A percentile compares a stretch with the other conserved stretches of the same genome.
Conservation (phyloP, 345 rosid species). For the Aethionema arabicum region DNA sequence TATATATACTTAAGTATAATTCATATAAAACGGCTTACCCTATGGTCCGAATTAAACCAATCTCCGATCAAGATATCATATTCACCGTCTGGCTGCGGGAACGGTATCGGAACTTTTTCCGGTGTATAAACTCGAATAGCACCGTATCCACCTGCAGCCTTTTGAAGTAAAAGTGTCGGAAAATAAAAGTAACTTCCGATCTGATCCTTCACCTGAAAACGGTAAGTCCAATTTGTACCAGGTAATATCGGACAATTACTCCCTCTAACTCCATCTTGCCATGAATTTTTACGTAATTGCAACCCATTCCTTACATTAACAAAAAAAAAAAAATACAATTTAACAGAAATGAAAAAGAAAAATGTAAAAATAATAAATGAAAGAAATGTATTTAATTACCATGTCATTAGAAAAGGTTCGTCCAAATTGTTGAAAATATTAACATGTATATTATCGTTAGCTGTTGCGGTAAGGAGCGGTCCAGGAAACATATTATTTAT, state of each 20-base stretch:
- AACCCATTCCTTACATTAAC: conserved; percentile 56
- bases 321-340: not conserved
- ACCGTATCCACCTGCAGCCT: conserved; percentile 78
- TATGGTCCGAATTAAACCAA: conserved; percentile 53
- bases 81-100: conserved; percentile 54
- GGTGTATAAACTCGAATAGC: conserved; percentile 56
- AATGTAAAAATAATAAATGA: not conserved
- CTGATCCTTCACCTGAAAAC: conserved; percentile 71
- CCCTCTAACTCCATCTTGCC: conserved; percentile 84
- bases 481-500: conserved; percentile 72
- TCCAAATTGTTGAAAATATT: conserved; percentile 55
- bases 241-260: conserved; percentile 77
- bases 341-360: not conserved
- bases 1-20: not conserved
- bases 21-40: conserved; percentile 30
- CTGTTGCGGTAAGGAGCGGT: conserved; percentile 57
- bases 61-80: conserved; percentile 77
- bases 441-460: conserved; percentile 46
- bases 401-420: conserved; percentile 69
- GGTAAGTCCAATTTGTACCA: conserved; percentile 63
- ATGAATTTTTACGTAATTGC: conserved; percentile 64
- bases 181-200: conserved; percentile 74
- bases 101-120: conserved; percentile 51
- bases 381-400: conserved; percentile 31
- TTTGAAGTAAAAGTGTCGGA: conserved; percentile 60